Base-by-base conservation (phyloP, 1,284 basidiomycete genomes). In the Phaffia rhodozyma region DNA sequence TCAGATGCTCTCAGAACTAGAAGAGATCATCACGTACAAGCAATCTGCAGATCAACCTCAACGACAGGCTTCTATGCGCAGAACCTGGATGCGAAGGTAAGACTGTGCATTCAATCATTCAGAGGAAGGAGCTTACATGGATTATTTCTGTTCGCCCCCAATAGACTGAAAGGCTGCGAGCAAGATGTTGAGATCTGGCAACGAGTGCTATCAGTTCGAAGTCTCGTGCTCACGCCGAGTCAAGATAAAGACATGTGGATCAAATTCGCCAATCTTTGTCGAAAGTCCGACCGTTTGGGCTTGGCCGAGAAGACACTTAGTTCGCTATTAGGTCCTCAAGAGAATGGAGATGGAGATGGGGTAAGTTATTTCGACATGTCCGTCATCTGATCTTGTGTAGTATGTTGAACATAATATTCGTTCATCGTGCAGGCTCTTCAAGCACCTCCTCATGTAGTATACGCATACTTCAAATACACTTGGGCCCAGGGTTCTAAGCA, bases 121-220 rank as follows among this genome's bases (percentile, higher is more conserved):
- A n/a, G 20, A 27, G 53, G 49, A 5, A 49, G 25, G 7, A 55
- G 38, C 68, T 48, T 27, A 61, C 51, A 54, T 47, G 49, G 55
- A 47, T 66, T 47, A 7, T 30, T 56, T 27, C 53, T 69, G 23
- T 60, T 34, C 9, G 5, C 32, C 43, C 69, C 67, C 68, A 66
- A 68, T 70, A 91, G 90, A 66, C 76, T 99, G 52, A 87, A 91
- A 78, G 96, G 93, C 2, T 97, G 94, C 75, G 93, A 98, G 73
- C 89, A 91, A 21, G 96, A 98, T 70, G 96, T 98, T 23, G 96
- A 99, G 75, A 92, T 97, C 4, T 99, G 96, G 96, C 96, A 98
- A 76, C 85, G 94, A 27, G 91, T 98, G 57, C 78, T 99, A 21
- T 94, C 97, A 78, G 91, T 99, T 50, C 85, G 96, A 65, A 91